Evolutionary conservation across 257 asterid genomes (phyloP), one percentile per base, ranked within the genome.

Genomic region (Vinca minor): DNA sequence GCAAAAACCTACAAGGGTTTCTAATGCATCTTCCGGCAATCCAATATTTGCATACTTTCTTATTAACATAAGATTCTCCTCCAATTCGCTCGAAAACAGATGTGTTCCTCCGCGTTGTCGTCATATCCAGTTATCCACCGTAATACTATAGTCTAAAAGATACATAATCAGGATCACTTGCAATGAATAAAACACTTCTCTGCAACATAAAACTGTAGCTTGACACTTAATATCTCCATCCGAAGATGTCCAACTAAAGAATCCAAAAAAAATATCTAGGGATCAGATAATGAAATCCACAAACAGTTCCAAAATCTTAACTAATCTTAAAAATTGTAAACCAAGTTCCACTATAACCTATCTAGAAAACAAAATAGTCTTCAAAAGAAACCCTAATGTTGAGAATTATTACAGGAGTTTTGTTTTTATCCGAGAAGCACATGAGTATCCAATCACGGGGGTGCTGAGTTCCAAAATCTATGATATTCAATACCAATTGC

Each of bases 21-120:
- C 77, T 78, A 42, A 39, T 83, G 77, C 94, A 86, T 62, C 66
- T 72, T 42, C 94, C 94, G 26, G 64, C 23, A 42, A 74, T 81
- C 94, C 94, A 86, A 71, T 44, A 83, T 15, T 21, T 32, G 66
- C 91, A 86, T 21, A 76, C 79, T 70, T 61, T 42, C 42, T 57
- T 77, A 60, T 49, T 64, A 8, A 18, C 68, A 55, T 49, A 68
- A 28, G 39, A 42, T 45, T 41, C 72, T 64, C 62, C 74, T 53
- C 77, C 80, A 5, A 36, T 28, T 28, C 75, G 73, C 32, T 39
- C 56, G 59, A 62, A 65, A 31, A 54, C 68, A 5, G 3, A 41
- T 36, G 25, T 46, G 11, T 20, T 61, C 48, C 35, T 73, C 57
- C 44, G 59, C 29, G 66, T 74, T 8, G 83, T 39, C 63, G 13